Evolutionary conservation across 768 basidiomycete genomes (phyloP).

Genomic region (Galerina marginata): DNA sequence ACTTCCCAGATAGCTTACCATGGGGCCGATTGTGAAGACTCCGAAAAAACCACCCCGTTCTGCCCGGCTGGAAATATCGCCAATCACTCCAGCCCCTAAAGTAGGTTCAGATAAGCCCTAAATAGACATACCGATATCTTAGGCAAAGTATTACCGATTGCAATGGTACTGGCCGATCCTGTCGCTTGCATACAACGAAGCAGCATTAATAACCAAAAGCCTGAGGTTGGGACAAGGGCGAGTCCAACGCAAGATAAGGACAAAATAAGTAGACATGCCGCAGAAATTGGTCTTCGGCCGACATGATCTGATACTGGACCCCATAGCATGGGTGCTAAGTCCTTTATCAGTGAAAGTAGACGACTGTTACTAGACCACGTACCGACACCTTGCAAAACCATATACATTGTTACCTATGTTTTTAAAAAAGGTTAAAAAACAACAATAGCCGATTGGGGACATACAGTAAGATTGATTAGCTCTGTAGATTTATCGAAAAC

Average conservation of each 20-base stretch:
- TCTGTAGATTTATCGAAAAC: conserved; percentile 72
- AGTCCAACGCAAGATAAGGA: conserved; percentile 68
- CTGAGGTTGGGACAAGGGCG: conserved; percentile 53
- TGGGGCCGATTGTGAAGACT: conserved; percentile 66
- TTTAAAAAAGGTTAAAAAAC: not conserved
- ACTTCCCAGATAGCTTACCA: conserved; percentile 40
- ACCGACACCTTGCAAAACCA: conserved; percentile 72
- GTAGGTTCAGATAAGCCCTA: not conserved
- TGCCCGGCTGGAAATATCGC: conserved; percentile 73
- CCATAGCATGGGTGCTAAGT: conserved; percentile 68
- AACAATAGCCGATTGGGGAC: not conserved
- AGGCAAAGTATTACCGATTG: conserved; percentile 52
- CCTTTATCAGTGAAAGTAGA: not conserved
- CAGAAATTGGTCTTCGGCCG: conserved; percentile 69
- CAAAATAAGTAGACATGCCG: conserved; percentile 67
- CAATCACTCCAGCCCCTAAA: conserved; percentile 75
- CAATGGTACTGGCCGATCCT: conserved; percentile 81
- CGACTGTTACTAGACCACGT: conserved; percentile 15
- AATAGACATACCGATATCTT: not conserved
- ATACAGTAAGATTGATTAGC: conserved; percentile 78
- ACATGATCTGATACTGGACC: conserved; percentile 70
- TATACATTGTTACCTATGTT: conserved; percentile 66
- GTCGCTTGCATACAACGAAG: conserved; percentile 82
- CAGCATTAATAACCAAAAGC: conserved; percentile 80
- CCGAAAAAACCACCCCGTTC: conserved; percentile 82